These are phyloP conservation scores for Imleria badia DNA, from an alignment of 768 basidiomycete species.

Conservation along the genomic window DNA sequence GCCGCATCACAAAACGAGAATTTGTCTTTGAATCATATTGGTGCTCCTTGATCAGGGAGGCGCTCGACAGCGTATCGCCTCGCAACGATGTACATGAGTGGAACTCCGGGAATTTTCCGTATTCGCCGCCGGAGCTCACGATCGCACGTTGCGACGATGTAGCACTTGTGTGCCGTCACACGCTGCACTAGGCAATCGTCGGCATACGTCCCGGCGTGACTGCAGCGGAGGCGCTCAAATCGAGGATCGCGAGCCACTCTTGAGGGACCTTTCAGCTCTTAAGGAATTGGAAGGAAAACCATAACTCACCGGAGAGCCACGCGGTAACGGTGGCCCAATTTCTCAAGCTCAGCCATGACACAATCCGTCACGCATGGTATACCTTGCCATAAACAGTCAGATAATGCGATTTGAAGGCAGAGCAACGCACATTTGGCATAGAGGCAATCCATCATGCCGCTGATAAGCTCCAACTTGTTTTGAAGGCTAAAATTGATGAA, in stretches of 20 bases:
- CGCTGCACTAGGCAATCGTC: constrained; percentile 98
- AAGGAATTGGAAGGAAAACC: background rate
- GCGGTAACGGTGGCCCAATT: constrained; percentile 92
- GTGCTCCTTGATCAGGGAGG: constrained; percentile 90
- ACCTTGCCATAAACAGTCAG: constrained; percentile 47
- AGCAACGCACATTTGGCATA: constrained; percentile 86
- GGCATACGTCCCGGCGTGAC: constrained; percentile 96
- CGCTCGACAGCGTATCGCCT: constrained; percentile 93
- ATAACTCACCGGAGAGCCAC: constrained; percentile 82
- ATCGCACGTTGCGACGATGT: constrained; percentile 97
- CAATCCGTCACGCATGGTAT: constrained; percentile 99
- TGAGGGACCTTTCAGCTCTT: constrained; percentile 11
- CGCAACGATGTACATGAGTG: constrained; percentile 96
- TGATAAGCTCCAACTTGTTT: constrained; percentile 93
- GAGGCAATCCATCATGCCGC: constrained; percentile 99
- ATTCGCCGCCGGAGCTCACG: constrained; percentile 89
- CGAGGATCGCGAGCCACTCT: constrained; percentile 97
- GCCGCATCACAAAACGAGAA: background rate
- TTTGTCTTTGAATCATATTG: constrained; percentile 37
- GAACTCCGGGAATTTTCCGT: constrained; percentile 89
- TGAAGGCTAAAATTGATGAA: constrained; percentile 99
- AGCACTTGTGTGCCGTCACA: constrained; percentile 93
- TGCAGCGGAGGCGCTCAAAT: constrained; percentile 91
- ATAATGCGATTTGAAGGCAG: background rate
- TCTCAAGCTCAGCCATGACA: constrained; percentile 97